phyloP scores from a whole-genome alignment of 1,284 basidiomycete genomes.

The Sparassis latifolia region DNA sequence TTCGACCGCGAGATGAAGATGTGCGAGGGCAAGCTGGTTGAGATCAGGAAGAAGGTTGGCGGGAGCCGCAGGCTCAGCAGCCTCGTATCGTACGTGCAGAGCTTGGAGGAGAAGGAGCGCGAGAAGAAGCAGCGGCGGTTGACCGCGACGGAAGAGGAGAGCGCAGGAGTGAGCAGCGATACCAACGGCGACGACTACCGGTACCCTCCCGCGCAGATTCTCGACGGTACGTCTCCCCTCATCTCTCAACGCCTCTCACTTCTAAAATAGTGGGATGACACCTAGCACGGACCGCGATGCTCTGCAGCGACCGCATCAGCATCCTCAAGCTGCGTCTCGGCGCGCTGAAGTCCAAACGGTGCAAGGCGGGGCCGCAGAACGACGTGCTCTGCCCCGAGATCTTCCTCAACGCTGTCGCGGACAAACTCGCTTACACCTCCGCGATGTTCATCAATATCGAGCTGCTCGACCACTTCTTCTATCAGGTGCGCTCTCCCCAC shows the following conservation, averaged over 20 bases:
- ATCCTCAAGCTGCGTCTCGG: conserved; percentile 82
- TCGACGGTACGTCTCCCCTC: conserved; percentile 63
- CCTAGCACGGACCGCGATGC: conserved; percentile 84
- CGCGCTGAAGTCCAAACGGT: conserved; percentile 84
- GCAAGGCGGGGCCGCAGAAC: conserved; percentile 79
- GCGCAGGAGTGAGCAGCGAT: conserved; percentile 32
- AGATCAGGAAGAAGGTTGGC: conserved; percentile 84
- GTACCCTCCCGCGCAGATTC: conserved; percentile 85
- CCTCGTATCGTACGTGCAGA: conserved; percentile 78
- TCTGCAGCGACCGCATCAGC: conserved; percentile 76
- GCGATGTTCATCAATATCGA: conserved; percentile 99
- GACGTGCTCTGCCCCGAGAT: conserved; percentile 93
- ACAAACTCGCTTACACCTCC: conserved; percentile 94
- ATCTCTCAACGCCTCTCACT: not conserved
- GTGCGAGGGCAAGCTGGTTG: conserved; percentile 83
- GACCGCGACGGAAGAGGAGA: conserved; percentile 37
- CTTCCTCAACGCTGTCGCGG: conserved; percentile 94
- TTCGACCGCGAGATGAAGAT: conserved; percentile 81
- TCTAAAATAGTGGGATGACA: not conserved
- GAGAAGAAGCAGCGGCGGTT: conserved; percentile 53
- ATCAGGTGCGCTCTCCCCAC: conserved; percentile 52
- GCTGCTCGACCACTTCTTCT: conserved; percentile 96
- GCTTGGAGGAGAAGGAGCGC: conserved; percentile 77
- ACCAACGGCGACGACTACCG: conserved; percentile 44
- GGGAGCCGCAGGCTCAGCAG: conserved; percentile 74